These are phyloP conservation scores for Fusarium verticillioides DNA, from an alignment of 2,329 filamentous ascomycete species.

Conservation along the genomic window DNA sequence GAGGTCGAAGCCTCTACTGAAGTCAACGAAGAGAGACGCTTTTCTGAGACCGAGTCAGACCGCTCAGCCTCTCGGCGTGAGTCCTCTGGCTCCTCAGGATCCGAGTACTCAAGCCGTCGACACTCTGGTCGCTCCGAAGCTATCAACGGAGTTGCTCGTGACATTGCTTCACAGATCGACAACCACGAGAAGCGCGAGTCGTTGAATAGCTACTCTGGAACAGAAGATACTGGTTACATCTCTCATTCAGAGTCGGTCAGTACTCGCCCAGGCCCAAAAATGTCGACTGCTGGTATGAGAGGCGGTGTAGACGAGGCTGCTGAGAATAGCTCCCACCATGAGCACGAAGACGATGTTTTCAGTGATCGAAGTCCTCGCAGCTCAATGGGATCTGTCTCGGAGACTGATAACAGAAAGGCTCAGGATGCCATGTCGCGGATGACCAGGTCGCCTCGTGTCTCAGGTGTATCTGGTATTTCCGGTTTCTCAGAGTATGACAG, in stretches of 20 bases:
- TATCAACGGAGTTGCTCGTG: conserved; percentile 64
- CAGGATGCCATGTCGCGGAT: conserved; percentile 48
- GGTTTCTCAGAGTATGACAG: conserved; percentile 61
- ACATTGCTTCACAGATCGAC: conserved; percentile 61
- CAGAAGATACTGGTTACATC: conserved; percentile 39
- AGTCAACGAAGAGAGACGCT: conserved; percentile 17
- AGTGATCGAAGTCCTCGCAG: conserved; percentile 68
- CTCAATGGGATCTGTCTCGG: conserved; percentile 63
- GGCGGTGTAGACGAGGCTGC: conserved; percentile 45
- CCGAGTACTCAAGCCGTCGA: conserved; percentile 47
- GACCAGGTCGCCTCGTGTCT: conserved; percentile 56
- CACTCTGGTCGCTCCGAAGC: conserved; percentile 60
- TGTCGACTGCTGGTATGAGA: conserved; percentile 36
- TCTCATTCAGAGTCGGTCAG: conserved; percentile 43
- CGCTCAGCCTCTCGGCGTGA: conserved; percentile 32
- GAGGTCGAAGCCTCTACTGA: conserved; percentile 18
- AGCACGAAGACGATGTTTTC: conserved; percentile 67
- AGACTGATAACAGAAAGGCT: conserved; percentile 49
- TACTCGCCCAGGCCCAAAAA: conserved; percentile 39
- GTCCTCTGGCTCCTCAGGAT: conserved; percentile 41
- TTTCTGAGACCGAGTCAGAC: conserved; percentile 35
- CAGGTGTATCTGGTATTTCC: conserved; percentile 64
- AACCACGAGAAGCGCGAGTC: conserved; percentile 45
- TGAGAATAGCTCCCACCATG: conserved; percentile 63
- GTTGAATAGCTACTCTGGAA: conserved; percentile 37